phyloP scores from a whole-genome alignment of 306 rosid species.

The Ochetophila trinervis region DNA sequence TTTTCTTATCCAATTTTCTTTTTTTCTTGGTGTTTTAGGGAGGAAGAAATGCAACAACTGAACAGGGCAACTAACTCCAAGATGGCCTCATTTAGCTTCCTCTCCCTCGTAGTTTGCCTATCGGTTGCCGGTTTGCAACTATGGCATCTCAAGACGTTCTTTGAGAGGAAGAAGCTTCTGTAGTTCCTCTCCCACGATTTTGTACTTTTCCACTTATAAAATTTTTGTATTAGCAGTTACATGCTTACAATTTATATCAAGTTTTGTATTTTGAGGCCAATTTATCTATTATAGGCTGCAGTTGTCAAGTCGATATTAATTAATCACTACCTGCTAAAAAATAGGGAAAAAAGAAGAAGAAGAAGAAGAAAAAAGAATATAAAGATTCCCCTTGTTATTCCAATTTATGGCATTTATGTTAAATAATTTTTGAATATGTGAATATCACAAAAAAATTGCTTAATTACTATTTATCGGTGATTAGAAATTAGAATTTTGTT shows the following conservation, averaged over 20 bases:
- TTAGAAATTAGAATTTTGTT: no score
- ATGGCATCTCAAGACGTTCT: constrained; percentile 93
- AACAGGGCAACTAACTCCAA: constrained; percentile 64
- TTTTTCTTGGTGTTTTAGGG: constrained; percentile 45
- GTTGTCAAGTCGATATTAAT: background rate
- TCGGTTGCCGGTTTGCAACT: constrained; percentile 86
- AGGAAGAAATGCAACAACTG: constrained; percentile 87
- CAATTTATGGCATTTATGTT: no score
- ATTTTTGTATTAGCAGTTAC: background rate
- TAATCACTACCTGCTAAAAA: background rate
- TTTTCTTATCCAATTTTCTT: constrained; percentile 6
- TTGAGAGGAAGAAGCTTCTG: constrained; percentile 67
- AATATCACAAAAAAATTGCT: no score
- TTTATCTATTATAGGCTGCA: background rate
- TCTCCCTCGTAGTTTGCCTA: constrained; percentile 71
- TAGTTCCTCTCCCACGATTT: constrained; percentile 46
- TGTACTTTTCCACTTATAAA: background rate
- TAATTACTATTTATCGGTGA: no score
- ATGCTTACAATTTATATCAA: background rate
- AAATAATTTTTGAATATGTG: no score
- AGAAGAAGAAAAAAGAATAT: no score
- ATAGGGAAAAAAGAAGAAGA: no score
- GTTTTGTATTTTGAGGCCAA: constrained; percentile 4
- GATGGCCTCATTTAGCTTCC: constrained; percentile 74
- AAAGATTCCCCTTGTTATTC: no score